Percentiles rank a stretch among this genome's conserved stretches.
Conservation (phyloP, 2,329 filamentous ascomycete species). For the Colletotrichum theobromicola region DNA sequence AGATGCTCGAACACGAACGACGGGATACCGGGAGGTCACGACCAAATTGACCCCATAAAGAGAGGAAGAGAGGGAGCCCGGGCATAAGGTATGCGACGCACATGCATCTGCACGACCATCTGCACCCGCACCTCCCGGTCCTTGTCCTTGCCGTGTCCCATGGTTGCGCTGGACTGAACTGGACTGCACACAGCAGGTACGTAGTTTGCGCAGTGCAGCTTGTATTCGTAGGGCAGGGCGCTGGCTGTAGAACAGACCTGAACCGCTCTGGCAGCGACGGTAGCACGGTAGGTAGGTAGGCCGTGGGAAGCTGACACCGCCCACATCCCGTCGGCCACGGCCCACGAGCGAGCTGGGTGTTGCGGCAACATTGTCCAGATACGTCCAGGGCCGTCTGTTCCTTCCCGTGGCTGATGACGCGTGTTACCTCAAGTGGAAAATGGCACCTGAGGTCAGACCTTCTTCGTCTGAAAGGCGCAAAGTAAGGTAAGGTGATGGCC, state of each 20-base stretch:
- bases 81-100: background rate
- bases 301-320: background rate
- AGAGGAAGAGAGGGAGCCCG: background rate
- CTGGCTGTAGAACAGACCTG: no score
- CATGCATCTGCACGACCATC: background rate
- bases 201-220: background rate
- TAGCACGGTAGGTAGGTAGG: background rate
- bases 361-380: background rate
- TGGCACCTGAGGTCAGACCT: background rate
- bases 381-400: background rate
- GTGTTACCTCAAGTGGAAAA: background rate
- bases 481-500: background rate
- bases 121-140: background rate
- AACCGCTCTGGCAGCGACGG: background rate
- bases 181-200: background rate
- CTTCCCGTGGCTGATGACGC: background rate
- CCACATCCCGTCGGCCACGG: background rate
- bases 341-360: background rate
- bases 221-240: background rate
- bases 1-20: background rate
- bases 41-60: background rate
- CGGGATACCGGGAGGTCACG: background rate
- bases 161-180: background rate
- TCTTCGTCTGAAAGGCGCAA: background rate
- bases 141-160: background rate